A percentile compares a stretch with the other conserved stretches of the same genome.
Conservation (phyloP, 176 grass and related monocot species). For the Melocanna baccifera region DNA sequence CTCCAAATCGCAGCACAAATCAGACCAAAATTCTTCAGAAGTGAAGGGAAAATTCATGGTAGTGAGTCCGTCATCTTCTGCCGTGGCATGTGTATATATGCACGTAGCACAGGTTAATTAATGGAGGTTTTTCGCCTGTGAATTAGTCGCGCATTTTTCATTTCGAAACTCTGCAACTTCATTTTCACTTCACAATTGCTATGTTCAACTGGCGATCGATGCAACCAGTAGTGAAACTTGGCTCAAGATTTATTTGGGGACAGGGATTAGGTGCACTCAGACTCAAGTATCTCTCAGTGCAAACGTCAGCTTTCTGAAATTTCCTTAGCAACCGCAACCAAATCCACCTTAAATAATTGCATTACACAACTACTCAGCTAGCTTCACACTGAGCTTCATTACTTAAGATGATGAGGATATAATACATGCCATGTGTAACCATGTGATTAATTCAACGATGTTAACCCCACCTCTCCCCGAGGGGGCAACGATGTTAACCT, state of each 20-base stretch:
- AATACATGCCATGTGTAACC: neutral
- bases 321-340: slow-evolving; percentile 24
- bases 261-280: neutral
- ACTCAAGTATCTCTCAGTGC: neutral
- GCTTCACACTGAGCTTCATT: neutral
- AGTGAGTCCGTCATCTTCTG: too few species aligned
- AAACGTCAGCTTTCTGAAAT: neutral
- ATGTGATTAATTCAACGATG: neutral
- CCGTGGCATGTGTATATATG: too few species aligned
- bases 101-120: neutral
- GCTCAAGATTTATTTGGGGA: neutral
- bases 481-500: neutral
- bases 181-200: neutral
- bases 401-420: neutral
- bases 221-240: neutral
- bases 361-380: neutral
- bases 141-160: neutral
- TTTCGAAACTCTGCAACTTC: neutral
- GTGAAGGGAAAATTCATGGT: too few species aligned
- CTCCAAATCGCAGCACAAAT: too few species aligned
- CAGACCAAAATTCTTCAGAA: too few species aligned
- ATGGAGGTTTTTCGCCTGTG: neutral
- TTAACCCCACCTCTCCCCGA: neutral
- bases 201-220: neutral
- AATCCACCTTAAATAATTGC: slow-evolving; percentile 15